Evolutionary conservation across 169 alveolate species (phyloP).

Genomic region (Plasmodium chabaudi): DNA sequence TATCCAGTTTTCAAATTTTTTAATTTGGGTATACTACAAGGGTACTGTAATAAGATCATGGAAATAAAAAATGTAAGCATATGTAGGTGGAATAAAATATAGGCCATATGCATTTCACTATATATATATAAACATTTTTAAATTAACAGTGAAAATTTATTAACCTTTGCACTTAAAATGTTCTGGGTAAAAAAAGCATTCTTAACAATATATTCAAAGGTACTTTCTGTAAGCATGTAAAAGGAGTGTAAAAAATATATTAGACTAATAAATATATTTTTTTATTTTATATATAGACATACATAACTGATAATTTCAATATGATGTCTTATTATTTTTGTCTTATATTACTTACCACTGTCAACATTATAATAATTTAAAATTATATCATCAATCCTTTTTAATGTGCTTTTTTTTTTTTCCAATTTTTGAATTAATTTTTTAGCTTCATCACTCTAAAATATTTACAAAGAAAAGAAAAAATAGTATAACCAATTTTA

Average conservation of each 20-base stretch:
- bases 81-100: neutral
- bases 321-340: conserved; percentile 4
- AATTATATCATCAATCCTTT: conserved; percentile 79
- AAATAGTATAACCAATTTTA: neutral
- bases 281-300: neutral
- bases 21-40: conserved; percentile 71
- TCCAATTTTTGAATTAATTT: conserved; percentile 76
- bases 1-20: conserved; percentile 71
- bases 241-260: neutral
- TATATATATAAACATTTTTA: neutral
- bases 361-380: conserved; percentile 80
- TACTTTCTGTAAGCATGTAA: conserved; percentile 31
- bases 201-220: conserved; percentile 74
- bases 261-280: neutral
- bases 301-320: neutral
- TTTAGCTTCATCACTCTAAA: conserved; percentile 80
- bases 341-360: conserved; percentile 29
- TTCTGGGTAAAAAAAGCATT: conserved; percentile 65
- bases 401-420: conserved; percentile 77
- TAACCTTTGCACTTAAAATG: conserved; percentile 54
- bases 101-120: neutral
- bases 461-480: neutral
- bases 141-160: neutral
- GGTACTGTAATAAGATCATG: conserved; percentile 31
- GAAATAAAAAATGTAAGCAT: neutral